Percentiles rank a stretch among this genome's conserved stretches.
Evolutionary conservation across 768 basidiomycete species (phyloP).

Genomic region (Boletus coccyginus): DNA sequence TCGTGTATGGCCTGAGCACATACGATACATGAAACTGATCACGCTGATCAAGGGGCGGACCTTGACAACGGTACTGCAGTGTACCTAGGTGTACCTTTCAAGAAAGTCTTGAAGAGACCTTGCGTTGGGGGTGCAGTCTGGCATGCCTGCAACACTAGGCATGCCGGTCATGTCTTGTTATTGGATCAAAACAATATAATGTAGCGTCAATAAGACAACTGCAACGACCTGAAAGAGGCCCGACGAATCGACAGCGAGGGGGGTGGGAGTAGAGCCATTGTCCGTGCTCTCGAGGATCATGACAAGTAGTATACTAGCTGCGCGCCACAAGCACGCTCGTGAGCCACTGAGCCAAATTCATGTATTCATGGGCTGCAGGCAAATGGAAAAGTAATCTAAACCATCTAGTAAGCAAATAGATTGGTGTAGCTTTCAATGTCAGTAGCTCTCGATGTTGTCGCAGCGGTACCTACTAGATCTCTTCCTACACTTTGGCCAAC

Average conservation of each 20-base stretch:
- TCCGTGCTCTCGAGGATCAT: conserved; percentile 2
- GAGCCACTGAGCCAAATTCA: conserved; percentile 4
- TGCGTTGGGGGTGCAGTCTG: conserved; percentile 31
- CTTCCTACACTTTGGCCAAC: conserved; percentile 32
- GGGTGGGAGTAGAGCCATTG: conserved; percentile 27
- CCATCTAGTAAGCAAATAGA: not conserved
- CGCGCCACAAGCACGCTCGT: conserved; percentile 3
- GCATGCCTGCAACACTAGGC: no score
- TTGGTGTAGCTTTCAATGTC: no score
- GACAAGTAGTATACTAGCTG: conserved; percentile 2
- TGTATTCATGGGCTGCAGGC: no score
- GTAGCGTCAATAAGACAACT: conserved; percentile 44
- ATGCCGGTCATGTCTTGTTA: conserved; percentile 26
- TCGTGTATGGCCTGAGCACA: not conserved
- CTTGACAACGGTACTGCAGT: conserved; percentile 45
- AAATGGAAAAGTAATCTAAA: not conserved
- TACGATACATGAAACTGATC: conserved; percentile 4
- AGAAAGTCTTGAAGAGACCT: conserved; percentile 51
- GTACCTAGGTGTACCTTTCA: conserved; percentile 51
- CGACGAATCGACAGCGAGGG: conserved; percentile 37
- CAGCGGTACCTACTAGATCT: no score
- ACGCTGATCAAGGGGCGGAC: conserved; percentile 30
- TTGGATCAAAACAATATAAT: conserved; percentile 44
- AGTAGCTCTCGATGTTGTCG: not conserved
- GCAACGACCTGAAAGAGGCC: conserved; percentile 42